These are phyloP conservation scores for Diplodia seriata DNA, from an alignment of 2,329 filamentous ascomycete species.

Conservation along the genomic window DNA sequence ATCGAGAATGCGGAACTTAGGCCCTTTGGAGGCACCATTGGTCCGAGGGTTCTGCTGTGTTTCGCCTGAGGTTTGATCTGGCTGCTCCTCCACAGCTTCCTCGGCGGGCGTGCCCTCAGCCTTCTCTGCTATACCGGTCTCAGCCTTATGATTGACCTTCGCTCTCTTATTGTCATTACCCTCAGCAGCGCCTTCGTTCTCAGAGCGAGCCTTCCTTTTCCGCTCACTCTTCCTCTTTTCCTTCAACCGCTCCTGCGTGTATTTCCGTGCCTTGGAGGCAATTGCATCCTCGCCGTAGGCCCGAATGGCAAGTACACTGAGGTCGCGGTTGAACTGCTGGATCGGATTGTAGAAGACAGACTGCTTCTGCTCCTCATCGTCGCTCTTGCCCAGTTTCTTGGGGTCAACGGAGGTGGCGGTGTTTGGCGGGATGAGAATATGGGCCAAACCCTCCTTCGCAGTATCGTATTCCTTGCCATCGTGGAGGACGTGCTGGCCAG, in stretches of 20 bases:
- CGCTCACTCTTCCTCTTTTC: constrained; percentile 49
- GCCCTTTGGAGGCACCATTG: constrained; percentile 37
- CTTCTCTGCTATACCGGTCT: constrained; percentile 19
- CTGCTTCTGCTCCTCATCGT: constrained; percentile 66
- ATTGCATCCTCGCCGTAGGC: constrained; percentile 77
- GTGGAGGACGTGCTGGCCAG: constrained; percentile 50
- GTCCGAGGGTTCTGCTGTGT: constrained; percentile 30
- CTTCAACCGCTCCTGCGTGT: constrained; percentile 35
- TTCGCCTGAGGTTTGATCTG: background rate
- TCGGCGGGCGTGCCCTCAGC: background rate
- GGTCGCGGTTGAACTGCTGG: constrained; percentile 96
- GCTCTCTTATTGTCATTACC: constrained; percentile 38
- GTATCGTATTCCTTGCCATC: constrained; percentile 64
- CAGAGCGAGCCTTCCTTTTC: constrained; percentile 21
- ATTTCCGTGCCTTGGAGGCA: constrained; percentile 55
- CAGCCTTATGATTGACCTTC: constrained; percentile 34
- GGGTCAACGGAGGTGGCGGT: constrained; percentile 56
- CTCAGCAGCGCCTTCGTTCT: constrained; percentile 11
- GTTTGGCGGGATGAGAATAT: constrained; percentile 68
- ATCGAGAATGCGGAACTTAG: constrained; percentile 82
- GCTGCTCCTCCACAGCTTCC: background rate
- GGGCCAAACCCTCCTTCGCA: constrained; percentile 71
- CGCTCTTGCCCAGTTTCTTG: constrained; percentile 49
- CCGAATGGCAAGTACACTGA: constrained; percentile 91
- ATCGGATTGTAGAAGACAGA: constrained; percentile 98